Base-by-base conservation (phyloP, 495 filamentous ascomycete genomes). In the Achaetomiella virescens region DNA sequence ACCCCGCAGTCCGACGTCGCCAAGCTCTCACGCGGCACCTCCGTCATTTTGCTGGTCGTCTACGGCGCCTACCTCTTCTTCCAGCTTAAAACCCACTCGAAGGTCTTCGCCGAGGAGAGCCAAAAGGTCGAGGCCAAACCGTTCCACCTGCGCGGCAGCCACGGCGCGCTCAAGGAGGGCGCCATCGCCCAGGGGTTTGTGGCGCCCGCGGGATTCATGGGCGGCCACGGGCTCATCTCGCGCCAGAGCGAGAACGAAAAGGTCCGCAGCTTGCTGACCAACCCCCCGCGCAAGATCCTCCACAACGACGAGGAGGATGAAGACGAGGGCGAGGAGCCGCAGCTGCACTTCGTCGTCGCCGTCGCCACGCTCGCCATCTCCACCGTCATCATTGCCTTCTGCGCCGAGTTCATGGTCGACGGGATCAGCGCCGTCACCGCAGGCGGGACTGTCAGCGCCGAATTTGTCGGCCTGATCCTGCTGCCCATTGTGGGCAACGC, bases 401-500 rank as follows among this genome's bases (percentile, higher is more conserved):
- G 91, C 66, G 88, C 91, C 17, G 91, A 97, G 66, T 95, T 83
- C 67, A 90, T 97, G 83, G 90, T 95, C 20, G 75, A 82, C 53
- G 82, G 84, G 41, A 96, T 97, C 70, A 73, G 84, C 54, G 78
- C 82, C 27, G 70, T 96, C 41, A 88, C 89, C 0, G 64, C 68
- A 1, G 62, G 63, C 21, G 78, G 79, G 12, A 58, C 59, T 9
- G 76, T 93, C 45, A 84, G 82, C 15, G 75, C 84, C 44, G 89
- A 88, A 22, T 95, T 93, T 61, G 85, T 93, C 48, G 88, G 89
- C 44, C 71, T 95, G 59, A 91, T 95, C 57, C 80, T 93, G 4
- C 77, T 93, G 3, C 89, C 89, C n/a, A 91, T 95, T 58, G 89
- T 93, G 27, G 89, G 89, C 40, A 93, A 95, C 64, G 89, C 89